Base-by-base conservation (phyloP, 192 early-diverging fungal species). In the Dissophora globulifera region DNA sequence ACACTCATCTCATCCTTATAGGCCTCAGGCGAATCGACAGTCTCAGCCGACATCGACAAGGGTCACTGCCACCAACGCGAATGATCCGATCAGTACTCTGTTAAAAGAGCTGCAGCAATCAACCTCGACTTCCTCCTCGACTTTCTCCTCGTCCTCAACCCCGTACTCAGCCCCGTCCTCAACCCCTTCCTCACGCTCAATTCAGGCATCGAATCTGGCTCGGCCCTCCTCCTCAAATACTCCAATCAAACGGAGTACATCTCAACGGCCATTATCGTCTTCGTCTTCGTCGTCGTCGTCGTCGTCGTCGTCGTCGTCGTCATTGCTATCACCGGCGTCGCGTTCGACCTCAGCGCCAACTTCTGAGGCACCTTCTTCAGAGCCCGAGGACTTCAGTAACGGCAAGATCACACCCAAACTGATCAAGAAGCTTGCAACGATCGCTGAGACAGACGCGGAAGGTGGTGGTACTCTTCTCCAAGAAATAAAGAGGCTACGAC, bases 341-440 rank as follows among this genome's bases (percentile, higher is more conserved):
- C n/a, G n/a, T n/a, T n/a, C n/a, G n/a, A n/a, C n/a, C n/a, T n/a
- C n/a, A n/a, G n/a, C n/a, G n/a, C n/a, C n/a, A n/a, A n/a, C n/a
- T n/a, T n/a, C n/a, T n/a, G n/a, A n/a, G n/a, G n/a, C n/a, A n/a
- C n/a, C n/a, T n/a, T n/a, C n/a, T n/a, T n/a, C n/a, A n/a, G n/a
- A n/a, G n/a, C n/a, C n/a, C n/a, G 64, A 67, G 20, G 72, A 76
- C 10, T 76, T 46, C 35, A 76, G 72, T 31, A 67, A 41, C 35
- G 72, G 72, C 10, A 76, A 67, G 23, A 66, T 76, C 23, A 76
- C 72, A 4, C 72, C 72, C 12, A 62, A 67, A 40, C 31, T 76
- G 15, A 58, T 76, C 31, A 76, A 76, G 49, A 25, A 32, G 25
- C 47, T 76, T 3, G 72, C 72, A 0, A 32, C 30, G 0, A 25